Evolutionary conservation across 2,329 filamentous ascomycete species (phyloP).

Genomic region (Aspergillus viridinutans): DNA sequence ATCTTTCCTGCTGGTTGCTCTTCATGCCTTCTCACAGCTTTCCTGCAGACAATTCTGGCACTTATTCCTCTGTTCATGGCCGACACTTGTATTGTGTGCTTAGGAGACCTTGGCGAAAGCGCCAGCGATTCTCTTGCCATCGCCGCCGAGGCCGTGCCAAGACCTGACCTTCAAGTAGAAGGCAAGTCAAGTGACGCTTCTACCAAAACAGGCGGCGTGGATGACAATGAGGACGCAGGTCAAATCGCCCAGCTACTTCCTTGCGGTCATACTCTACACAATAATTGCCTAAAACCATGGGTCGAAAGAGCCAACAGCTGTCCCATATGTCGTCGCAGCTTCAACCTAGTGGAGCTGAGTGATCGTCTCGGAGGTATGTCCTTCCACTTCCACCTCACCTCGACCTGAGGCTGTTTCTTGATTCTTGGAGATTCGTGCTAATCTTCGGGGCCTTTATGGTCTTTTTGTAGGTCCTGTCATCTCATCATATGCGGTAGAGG

Average conservation of each 20-base stretch:
- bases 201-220: slow-evolving; percentile 25
- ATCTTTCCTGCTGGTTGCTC: slow-evolving; percentile 24
- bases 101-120: slow-evolving; percentile 63
- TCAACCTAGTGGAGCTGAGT: slow-evolving; percentile 85
- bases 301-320: slow-evolving; percentile 96
- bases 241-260: slow-evolving; percentile 63
- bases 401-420: slow-evolving; percentile 3
- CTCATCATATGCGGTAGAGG: slow-evolving; percentile 54
- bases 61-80: slow-evolving; percentile 48
- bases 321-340: slow-evolving; percentile 88
- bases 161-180: slow-evolving; percentile 34
- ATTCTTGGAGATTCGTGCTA: slow-evolving; percentile 3
- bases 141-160: slow-evolving; percentile 40
- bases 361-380: slow-evolving; percentile 72
- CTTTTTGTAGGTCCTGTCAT: slow-evolving; percentile 47
- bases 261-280: slow-evolving; percentile 88
- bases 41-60: slow-evolving; percentile 25
- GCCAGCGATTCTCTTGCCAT: slow-evolving; percentile 48
- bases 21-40: slow-evolving; percentile 37
- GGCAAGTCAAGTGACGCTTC: slow-evolving; percentile 22
- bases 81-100: slow-evolving; percentile 67
- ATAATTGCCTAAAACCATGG: slow-evolving; percentile 90
- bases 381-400: slow-evolving; percentile 5
- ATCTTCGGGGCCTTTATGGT: neutral
- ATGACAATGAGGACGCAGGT: slow-evolving; percentile 37